Conservation (phyloP, 2,329 filamentous ascomycete species). For the Aspergillus sp. region DNA sequence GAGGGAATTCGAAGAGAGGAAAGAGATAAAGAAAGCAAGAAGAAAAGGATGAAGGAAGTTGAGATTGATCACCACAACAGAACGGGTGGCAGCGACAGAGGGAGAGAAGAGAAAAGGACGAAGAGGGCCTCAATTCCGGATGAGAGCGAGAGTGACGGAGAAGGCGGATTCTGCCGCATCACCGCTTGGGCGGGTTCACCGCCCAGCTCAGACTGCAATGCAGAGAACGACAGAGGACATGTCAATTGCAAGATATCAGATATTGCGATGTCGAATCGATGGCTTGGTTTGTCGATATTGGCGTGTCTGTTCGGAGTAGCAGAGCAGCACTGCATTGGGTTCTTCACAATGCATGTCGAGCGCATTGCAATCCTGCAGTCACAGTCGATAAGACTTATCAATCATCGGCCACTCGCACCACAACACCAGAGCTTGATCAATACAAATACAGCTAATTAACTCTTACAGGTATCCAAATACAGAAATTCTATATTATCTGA, state of each 20-base stretch:
- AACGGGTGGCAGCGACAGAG: conserved; percentile 7
- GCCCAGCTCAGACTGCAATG: conserved; percentile 13
- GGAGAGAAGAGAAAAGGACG: conserved; percentile 10
- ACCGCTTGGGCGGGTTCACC: conserved; percentile 15
- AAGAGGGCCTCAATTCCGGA: conserved; percentile 7
- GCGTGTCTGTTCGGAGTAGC: too few relatives aligned
- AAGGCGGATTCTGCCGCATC: conserved; percentile 22
- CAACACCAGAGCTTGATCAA: too few relatives aligned
- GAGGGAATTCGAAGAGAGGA: conserved; percentile 7
- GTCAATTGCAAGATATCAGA: conserved; percentile 1
- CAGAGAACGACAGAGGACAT: neutral
- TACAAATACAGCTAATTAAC: too few relatives aligned
- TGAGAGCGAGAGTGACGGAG: conserved; percentile 19
- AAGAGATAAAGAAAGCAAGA: conserved; percentile 1
- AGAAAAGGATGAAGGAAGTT: neutral
- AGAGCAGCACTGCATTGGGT: too few relatives aligned
- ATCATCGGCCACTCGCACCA: too few relatives aligned
- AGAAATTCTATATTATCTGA: too few relatives aligned
- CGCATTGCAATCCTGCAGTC: too few relatives aligned
- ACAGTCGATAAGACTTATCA: too few relatives aligned
- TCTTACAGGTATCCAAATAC: too few relatives aligned
- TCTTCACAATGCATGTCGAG: too few relatives aligned
- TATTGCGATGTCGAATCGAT: too few relatives aligned
- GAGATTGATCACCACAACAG: neutral
- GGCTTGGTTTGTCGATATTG: too few relatives aligned